Conservation (phyloP, 2,329 filamentous ascomycete genomes). For the Exophiala oligosperma region DNA sequence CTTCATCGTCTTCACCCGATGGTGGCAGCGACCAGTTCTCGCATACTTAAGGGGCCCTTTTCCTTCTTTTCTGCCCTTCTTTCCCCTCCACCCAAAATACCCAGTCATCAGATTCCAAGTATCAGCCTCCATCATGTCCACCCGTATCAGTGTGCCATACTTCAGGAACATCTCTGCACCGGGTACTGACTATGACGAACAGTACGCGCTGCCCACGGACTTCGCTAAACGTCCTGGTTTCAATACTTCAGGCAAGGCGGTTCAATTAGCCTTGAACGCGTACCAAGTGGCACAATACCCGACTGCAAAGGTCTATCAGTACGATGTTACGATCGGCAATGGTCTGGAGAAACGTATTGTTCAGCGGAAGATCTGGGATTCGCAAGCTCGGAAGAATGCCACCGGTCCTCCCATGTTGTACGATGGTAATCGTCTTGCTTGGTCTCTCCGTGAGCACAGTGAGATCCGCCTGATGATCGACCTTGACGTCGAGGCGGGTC, state of each 20-base stretch:
- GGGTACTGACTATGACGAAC: slow-evolving; percentile 31
- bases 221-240: slow-evolving; percentile 53
- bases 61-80: not conserved
- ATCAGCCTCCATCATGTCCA: not conserved
- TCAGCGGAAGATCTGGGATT: slow-evolving; percentile 75
- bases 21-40: not conserved
- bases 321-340: slow-evolving; percentile 71
- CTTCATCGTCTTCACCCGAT: not conserved
- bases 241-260: slow-evolving; percentile 58
- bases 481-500: slow-evolving; percentile 65
- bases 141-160: slow-evolving; percentile 7
- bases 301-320: slow-evolving; percentile 70
- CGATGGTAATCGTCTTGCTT: slow-evolving; percentile 83
- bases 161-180: slow-evolving; percentile 31
- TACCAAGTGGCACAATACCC: slow-evolving; percentile 67
- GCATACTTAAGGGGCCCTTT: not conserved
- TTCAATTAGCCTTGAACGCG: slow-evolving; percentile 67
- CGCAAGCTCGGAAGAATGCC: slow-evolving; percentile 56
- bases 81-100: not conserved
- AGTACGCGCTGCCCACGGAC: slow-evolving; percentile 37
- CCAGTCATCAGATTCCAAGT: not conserved
- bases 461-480: slow-evolving; percentile 65
- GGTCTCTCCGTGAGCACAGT: slow-evolving; percentile 51
- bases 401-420: slow-evolving; percentile 67
- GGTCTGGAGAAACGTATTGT: slow-evolving; percentile 65